Evolutionary conservation across 2,329 filamentous ascomycete genomes (phyloP), one percentile per base, ranked within the genome.

Genomic region (Ophiostoma fasciatum): DNA sequence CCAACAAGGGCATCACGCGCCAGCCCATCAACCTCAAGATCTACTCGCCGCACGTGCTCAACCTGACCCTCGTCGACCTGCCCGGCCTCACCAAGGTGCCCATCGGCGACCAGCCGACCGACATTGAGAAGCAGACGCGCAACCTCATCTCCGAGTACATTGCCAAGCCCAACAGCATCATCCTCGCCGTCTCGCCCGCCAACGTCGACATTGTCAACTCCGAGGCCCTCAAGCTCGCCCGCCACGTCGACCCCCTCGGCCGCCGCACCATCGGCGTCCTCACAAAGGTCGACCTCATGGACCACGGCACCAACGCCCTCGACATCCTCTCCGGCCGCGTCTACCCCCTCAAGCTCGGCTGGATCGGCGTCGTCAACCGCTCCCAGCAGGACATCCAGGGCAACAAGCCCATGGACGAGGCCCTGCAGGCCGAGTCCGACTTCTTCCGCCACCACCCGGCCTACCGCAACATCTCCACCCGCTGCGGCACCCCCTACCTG

Each of bases 61-160:
- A 92, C 39, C 69, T 98, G 48, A 98, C 90, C 7, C 69, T 98
- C 40, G 90, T 98, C 51, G 90, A 98, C 70, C 63, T 98, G 61
- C 90, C 90, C 31, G 90, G 90, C 58, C 63, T 98, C 54, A 98
- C 90, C 45, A 94, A 93, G 63, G 81, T 48, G 7, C 46, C 46
- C 31, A 49, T 49, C 17, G 50, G 48, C 26, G 49, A 52, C 36
- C 48, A 49, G 25, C 45, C 49, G 11, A 46, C 45, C 13, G 52
- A 55, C 37, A 50, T 54, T 31, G 70, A 75, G 45, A 49, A 49
- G 50, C 90, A 98, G 62, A 98, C 96, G 52, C 78, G 75, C 55
- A 90, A 96, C 51, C 96, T 98, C 85, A 88, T 98, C 29, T 64
- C 96, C 54, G 96, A 96, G 66, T 90, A 96, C 58, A 98, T 98